Evolutionary conservation across 2,329 filamentous ascomycete species (phyloP).

Genomic region (Pseudogymnoascus sp.): DNA sequence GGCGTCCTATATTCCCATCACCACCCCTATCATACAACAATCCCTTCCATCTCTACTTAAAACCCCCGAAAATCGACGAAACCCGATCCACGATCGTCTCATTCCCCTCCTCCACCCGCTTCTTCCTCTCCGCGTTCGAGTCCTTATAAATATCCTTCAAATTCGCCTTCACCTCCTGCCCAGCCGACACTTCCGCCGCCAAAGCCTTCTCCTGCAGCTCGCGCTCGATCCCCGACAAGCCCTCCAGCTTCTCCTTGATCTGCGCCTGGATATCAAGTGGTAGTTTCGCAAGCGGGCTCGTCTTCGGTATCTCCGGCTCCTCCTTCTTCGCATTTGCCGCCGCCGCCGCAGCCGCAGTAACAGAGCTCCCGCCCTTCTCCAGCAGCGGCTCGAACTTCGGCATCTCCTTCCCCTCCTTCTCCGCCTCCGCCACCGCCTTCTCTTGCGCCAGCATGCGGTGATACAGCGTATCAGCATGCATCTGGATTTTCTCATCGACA

Average conservation of each 20-base stretch:
- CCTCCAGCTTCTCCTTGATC: constrained; percentile 49
- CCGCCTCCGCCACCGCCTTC: constrained; percentile 61
- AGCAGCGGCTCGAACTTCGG: constrained; percentile 56
- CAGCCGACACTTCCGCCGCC: constrained; percentile 53
- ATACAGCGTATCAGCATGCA: constrained; percentile 90
- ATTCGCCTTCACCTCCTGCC: constrained; percentile 50
- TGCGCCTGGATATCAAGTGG: constrained; percentile 43
- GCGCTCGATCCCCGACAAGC: constrained; percentile 51
- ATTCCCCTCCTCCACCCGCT: constrained; percentile 48
- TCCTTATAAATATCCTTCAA: constrained; percentile 50
- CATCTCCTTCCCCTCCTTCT: constrained; percentile 49
- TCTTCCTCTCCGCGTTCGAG: constrained; percentile 46
- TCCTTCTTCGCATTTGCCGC: constrained; percentile 63
- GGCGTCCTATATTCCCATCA: background rate
- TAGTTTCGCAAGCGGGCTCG: constrained; percentile 44
- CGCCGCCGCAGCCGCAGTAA: constrained; percentile 60
- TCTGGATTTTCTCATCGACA: constrained; percentile 82
- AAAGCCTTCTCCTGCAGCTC: constrained; percentile 57
- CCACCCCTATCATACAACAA: background rate
- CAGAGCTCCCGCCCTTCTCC: constrained; percentile 49
- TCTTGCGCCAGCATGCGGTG: constrained; percentile 83
- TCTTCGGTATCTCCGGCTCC: constrained; percentile 50
- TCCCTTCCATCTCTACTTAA: background rate
- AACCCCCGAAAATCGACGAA: constrained; percentile 23
- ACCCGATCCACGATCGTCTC: constrained; percentile 38